Conservation (phyloP, 305 asterid genomes). For the Fraxinus angustifolia region DNA sequence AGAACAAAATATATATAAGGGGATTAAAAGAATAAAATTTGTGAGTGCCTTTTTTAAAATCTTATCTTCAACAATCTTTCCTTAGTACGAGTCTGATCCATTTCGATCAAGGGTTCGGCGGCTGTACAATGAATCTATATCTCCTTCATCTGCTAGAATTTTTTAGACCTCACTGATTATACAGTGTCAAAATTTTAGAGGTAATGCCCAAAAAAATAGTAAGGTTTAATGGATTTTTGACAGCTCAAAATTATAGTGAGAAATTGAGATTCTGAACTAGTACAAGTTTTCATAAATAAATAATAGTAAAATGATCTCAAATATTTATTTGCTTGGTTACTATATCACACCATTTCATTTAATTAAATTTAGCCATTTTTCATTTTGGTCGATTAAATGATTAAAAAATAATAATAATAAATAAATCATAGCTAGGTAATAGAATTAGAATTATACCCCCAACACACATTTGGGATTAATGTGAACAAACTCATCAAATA, state of each 20-base stretch:
- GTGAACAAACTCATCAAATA: slow-evolving; percentile 23
- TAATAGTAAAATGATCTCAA: neutral
- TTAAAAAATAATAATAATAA: no score
- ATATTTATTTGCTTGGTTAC: neutral
- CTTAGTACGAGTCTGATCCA: neutral
- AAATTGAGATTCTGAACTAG: neutral
- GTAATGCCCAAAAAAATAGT: neutral
- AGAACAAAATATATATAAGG: no score
- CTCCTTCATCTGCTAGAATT: neutral
- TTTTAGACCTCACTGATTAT: neutral
- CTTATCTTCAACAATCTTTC: neutral
- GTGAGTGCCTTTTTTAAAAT: neutral
- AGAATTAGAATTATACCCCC: neutral
- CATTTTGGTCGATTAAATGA: neutral
- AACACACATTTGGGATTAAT: slow-evolving; percentile 27
- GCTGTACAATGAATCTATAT: neutral
- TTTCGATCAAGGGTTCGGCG: neutral
- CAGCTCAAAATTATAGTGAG: neutral
- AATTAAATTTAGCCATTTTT: neutral
- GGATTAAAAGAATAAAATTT: no score
- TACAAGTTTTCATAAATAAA: neutral
- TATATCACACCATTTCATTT: neutral
- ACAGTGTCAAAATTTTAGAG: neutral
- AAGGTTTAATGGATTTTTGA: no score
- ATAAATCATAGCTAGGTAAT: neutral